A percentile compares a stretch with the other conserved stretches of the same genome.
These are phyloP conservation scores for Neocatenulostroma microsporum DNA, from an alignment of 2,329 filamentous ascomycete species.

Conservation along the genomic window DNA sequence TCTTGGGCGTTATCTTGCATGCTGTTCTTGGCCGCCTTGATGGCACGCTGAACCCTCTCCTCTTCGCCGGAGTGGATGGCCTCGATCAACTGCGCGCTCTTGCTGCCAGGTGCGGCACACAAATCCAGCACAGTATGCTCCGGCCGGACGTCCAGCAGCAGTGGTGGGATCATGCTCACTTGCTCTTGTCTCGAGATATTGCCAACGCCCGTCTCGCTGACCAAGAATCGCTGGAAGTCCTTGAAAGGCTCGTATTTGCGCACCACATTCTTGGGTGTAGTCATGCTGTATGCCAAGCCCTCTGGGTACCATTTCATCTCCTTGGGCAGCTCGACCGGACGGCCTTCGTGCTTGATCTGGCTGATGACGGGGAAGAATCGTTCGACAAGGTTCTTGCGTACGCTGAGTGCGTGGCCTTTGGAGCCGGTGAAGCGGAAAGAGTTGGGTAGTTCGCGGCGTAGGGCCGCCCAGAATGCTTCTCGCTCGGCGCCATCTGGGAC, in stretches of 20 bases:
- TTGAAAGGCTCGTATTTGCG: slow-evolving; percentile 90
- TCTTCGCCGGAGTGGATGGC: slow-evolving; percentile 92
- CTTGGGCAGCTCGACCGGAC: slow-evolving; percentile 70
- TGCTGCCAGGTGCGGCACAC: slow-evolving; percentile 94
- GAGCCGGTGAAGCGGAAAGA: slow-evolving; percentile 97
- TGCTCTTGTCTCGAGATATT: slow-evolving; percentile 98
- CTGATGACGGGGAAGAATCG: slow-evolving; percentile 87
- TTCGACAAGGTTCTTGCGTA: slow-evolving; percentile 79
- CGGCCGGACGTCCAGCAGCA: slow-evolving; percentile 82
- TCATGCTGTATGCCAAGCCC: slow-evolving; percentile 94
- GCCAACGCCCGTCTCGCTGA: slow-evolving; percentile 92
- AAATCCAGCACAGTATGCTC: slow-evolving; percentile 92
- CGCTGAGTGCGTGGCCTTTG: slow-evolving; percentile 86
- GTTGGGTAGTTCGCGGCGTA: slow-evolving; percentile 83
- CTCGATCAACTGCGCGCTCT: slow-evolving; percentile 90
- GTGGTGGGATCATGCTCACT: slow-evolving; percentile 96
- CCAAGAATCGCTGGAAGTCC: slow-evolving; percentile 93
- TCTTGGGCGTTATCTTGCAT: slow-evolving; percentile 32
- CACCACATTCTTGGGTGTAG: slow-evolving; percentile 91
- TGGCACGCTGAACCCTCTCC: slow-evolving; percentile 65
- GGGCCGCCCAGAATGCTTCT: slow-evolving; percentile 71
- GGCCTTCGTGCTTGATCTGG: slow-evolving; percentile 73
- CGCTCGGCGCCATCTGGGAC: slow-evolving; percentile 66
- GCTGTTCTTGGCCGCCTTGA: slow-evolving; percentile 53
- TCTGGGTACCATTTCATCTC: slow-evolving; percentile 91